Conservation (phyloP, 805 yeast genomes). For the Kodamaea jinghongensis region DNA sequence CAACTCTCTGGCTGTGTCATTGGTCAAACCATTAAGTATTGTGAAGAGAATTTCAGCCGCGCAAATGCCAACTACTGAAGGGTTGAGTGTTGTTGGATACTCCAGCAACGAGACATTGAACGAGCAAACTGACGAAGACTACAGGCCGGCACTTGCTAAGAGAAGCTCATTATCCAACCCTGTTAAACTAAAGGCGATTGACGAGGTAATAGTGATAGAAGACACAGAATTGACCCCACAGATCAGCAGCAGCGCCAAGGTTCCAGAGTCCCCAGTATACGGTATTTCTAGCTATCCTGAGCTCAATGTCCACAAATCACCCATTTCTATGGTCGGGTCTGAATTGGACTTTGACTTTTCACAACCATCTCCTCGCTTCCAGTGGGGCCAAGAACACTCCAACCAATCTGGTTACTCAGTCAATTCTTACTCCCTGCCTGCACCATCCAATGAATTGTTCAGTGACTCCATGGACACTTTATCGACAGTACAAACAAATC, state of each 20-base stretch:
- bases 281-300: too few relatives aligned
- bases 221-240: too few relatives aligned
- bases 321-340: neutral
- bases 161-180: too few relatives aligned
- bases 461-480: conserved; percentile 26
- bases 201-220: too few relatives aligned
- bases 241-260: too few relatives aligned
- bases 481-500: conserved; percentile 28
- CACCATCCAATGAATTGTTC: conserved; percentile 13
- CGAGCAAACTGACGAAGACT: neutral
- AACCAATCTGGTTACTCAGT: conserved; percentile 5
- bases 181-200: too few relatives aligned
- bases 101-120: conserved; percentile 4
- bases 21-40: conserved; percentile 9
- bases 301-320: too few relatives aligned
- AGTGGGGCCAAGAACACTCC: conserved; percentile 1
- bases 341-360: neutral
- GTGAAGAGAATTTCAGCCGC: conserved; percentile 3
- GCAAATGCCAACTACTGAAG: neutral
- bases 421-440: conserved; percentile 13
- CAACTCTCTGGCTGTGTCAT: conserved; percentile 2
- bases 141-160: too few relatives aligned
- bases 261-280: neutral
- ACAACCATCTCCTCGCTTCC: neutral
- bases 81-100: neutral